Evolutionary conservation across 2,329 filamentous ascomycete species (phyloP).

Genomic region (Botrytis byssoidea): DNA sequence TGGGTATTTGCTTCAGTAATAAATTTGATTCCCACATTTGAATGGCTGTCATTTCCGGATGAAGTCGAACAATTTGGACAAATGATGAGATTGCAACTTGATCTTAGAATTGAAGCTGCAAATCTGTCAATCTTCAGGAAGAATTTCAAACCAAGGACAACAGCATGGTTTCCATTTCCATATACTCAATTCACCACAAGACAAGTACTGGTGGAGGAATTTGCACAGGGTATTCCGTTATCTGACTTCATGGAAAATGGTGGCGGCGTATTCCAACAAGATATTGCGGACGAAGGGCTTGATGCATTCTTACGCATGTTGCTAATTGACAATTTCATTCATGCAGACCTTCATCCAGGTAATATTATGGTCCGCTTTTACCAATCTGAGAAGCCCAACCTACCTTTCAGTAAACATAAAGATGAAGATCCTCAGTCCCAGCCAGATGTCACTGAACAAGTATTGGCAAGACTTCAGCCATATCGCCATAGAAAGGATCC

Average conservation of each 20-base stretch:
- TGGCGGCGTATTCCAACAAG: conserved; percentile 86
- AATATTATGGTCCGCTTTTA: conserved; percentile 99
- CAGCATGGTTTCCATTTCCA: conserved; percentile 95
- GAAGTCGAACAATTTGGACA: conserved; percentile 92
- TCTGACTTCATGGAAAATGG: conserved; percentile 88
- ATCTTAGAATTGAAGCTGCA: conserved; percentile 89
- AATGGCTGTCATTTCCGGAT: conserved; percentile 94
- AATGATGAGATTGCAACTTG: conserved; percentile 98
- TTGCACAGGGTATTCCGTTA: conserved; percentile 89
- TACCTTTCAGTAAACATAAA: conserved; percentile 49
- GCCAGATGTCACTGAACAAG: conserved; percentile 81
- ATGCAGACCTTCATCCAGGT: conserved; percentile 92
- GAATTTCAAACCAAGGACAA: conserved; percentile 85
- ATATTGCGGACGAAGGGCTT: conserved; percentile 91
- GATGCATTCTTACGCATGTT: conserved; percentile 97
- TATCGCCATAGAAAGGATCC: conserved; percentile 61
- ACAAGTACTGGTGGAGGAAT: conserved; percentile 91
- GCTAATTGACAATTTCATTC: conserved; percentile 94
- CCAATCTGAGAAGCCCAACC: conserved; percentile 69
- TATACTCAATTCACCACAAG: conserved; percentile 91
- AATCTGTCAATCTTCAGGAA: conserved; percentile 86
- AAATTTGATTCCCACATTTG: conserved; percentile 87
- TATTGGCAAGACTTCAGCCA: conserved; percentile 76
- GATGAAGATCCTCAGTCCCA: conserved; percentile 46
- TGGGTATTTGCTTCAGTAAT: conserved; percentile 80